These are phyloP conservation scores for Cicer chorassanicum DNA, from an alignment of 306 rosid genomes.

Conservation along the genomic window DNA sequence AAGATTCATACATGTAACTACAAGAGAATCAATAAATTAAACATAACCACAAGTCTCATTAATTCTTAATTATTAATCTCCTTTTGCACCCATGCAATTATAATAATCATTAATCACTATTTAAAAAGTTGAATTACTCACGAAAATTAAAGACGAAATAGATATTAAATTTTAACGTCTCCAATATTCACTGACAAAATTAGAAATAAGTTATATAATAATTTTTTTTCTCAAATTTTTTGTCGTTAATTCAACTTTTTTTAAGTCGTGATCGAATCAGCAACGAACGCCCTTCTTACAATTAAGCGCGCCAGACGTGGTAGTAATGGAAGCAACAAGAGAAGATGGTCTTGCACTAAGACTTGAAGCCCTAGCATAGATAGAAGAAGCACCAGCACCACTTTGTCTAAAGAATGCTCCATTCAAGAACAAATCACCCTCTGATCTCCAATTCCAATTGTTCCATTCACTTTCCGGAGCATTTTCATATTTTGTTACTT, in stretches of 20 bases:
- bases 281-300: conserved; percentile 72
- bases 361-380: conserved; percentile 74
- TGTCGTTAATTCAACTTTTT: background rate
- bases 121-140: background rate
- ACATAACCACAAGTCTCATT: background rate
- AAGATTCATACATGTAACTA: background rate
- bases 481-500: conserved; percentile 85
- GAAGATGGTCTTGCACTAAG: conserved; percentile 85
- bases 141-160: background rate
- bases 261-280: conserved; percentile 41
- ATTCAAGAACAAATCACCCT: conserved; percentile 78
- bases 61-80: background rate
- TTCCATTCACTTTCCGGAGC: conserved; percentile 69
- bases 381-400: conserved; percentile 70
- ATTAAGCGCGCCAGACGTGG: conserved; percentile 72
- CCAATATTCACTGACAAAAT: too few species aligned
- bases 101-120: background rate
- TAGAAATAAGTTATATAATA: too few species aligned
- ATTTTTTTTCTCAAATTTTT: background rate
- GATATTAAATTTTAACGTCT: too few species aligned
- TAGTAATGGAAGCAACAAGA: conserved; percentile 81
- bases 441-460: conserved; percentile 89
- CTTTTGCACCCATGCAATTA: background rate
- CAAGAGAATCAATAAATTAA: conserved; percentile 27
- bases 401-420: conserved; percentile 80